These are phyloP conservation scores for Cerioporus squamosus DNA, from an alignment of 1,284 basidiomycete genomes.

Conservation along the genomic window DNA sequence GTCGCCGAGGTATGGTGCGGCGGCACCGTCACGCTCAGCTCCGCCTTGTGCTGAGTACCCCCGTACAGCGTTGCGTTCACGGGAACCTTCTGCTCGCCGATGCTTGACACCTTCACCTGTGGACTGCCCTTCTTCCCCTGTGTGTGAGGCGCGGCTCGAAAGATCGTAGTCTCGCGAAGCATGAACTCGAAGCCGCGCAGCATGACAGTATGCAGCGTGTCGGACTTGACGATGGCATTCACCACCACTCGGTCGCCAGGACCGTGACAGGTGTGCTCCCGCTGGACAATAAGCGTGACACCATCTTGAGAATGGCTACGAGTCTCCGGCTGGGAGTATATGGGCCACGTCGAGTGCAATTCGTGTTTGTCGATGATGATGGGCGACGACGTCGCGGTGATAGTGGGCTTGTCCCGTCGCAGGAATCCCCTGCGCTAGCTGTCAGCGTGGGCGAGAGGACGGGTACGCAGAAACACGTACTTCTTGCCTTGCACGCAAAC, in stretches of 20 bases:
- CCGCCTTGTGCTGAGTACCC: conserved; percentile 70
- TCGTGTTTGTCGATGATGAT: conserved; percentile 91
- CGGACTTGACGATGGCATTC: conserved; percentile 71
- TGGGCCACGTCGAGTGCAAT: conserved; percentile 87
- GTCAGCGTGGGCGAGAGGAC: not conserved
- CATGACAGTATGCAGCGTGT: conserved; percentile 62
- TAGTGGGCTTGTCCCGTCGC: conserved; percentile 67
- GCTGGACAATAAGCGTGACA: conserved; percentile 75
- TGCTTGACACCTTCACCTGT: conserved; percentile 52
- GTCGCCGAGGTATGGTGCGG: conserved; percentile 76
- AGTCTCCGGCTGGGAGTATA: conserved; percentile 79
- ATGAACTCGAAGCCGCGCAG: conserved; percentile 83
- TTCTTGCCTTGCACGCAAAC: conserved; percentile 84
- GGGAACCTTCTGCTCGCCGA: conserved; percentile 70
- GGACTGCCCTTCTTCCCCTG: conserved; percentile 61
- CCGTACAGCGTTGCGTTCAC: conserved; percentile 74
- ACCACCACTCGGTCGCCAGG: conserved; percentile 82
- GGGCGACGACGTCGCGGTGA: conserved; percentile 61
- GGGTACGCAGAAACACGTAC: conserved; percentile 41
- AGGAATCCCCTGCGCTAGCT: conserved; percentile 64
- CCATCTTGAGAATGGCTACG: conserved; percentile 70
- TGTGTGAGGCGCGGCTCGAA: conserved; percentile 58
- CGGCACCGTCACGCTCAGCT: conserved; percentile 71
- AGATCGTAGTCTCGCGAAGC: conserved; percentile 75
- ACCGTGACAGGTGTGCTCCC: conserved; percentile 77